Evolutionary conservation across 2,329 filamentous ascomycete species (phyloP).

Genomic region (Pseudogymnoascus sp.): DNA sequence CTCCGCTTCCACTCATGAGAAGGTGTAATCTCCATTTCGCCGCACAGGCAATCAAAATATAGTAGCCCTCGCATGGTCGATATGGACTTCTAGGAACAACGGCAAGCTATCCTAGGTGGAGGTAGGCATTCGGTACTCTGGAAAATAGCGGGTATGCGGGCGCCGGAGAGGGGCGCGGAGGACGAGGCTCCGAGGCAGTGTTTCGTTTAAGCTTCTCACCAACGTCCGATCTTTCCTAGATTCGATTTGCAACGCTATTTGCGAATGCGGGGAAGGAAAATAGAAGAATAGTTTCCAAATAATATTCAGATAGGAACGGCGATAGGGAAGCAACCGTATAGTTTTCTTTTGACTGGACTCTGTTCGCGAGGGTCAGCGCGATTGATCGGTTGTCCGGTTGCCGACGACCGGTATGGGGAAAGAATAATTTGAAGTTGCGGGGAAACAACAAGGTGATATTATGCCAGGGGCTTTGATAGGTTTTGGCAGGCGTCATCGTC

Average conservation of each 20-base stretch:
- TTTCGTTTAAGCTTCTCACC: neutral
- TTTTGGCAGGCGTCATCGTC: neutral
- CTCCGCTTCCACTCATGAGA: neutral
- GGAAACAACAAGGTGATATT: neutral
- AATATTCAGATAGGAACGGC: neutral
- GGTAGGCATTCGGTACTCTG: neutral
- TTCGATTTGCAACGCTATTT: neutral
- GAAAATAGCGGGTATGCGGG: neutral
- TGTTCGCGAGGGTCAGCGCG: neutral
- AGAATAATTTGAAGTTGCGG: neutral
- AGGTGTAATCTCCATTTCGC: neutral
- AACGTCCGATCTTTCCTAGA: slow-evolving; percentile 2
- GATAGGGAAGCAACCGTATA: neutral
- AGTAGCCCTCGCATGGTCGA: neutral
- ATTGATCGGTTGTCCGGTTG: neutral
- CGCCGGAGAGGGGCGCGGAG: neutral
- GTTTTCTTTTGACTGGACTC: neutral
- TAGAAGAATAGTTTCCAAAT: neutral
- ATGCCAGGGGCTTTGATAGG: neutral
- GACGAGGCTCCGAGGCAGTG: neutral
- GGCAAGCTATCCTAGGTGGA: neutral
- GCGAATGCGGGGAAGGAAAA: neutral
- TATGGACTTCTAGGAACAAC: neutral
- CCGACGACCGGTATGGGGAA: neutral
- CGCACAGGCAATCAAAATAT: slow-evolving; percentile 6